Base-by-base conservation (phyloP, 371 early-diverging fungal species). In the Funneliformis caledonium region DNA sequence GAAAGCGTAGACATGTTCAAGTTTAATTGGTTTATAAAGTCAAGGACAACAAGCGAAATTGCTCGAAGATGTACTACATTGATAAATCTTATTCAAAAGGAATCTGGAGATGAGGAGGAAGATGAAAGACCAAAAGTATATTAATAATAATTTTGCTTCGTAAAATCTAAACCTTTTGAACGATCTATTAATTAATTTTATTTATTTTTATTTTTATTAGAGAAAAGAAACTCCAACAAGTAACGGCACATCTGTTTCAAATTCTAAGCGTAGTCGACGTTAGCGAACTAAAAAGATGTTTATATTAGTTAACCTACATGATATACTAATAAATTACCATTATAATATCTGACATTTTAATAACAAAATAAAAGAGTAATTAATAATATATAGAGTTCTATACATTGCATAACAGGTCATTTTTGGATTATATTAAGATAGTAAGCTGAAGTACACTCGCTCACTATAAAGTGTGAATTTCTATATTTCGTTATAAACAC, bases 11-110 rank as follows among this genome's bases (percentile, higher is more conserved):
- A 95, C 11, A 83, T 95, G 65, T 98, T 99, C 90, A 88, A 97
- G 60, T 99, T 99, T 81, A 96, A 98, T 85, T 99, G 98, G 98
- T 99, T 97, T 87, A 88, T 98, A 80, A 97, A 97, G 85, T 96
- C 97, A 47, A 89, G 99, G 80, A 97, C 97, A 26, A 87, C 96
- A 1, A 87, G 89, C 76, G 96, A 96, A 81, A 87, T 96, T 48
- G 90, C 90, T 61, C 85, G 96, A 68, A 91, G 96, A n/a, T 95
- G 95, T 81, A 90, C 92, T 72, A 94, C 94, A 9, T 85, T 96
- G 68, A 89, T 96, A 80, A 88, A 87, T 81, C 86, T 91, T 64
- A 85, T 93, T 69, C 89, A 89, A 79, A 88, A 91, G 59, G 94
- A 93, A 80, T 88, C 89, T 80, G 82, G 81, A 43, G 83, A 82